Evolutionary conservation across 2,329 filamentous ascomycete species (phyloP).

Genomic region (Penicillium sclerotiorum): DNA sequence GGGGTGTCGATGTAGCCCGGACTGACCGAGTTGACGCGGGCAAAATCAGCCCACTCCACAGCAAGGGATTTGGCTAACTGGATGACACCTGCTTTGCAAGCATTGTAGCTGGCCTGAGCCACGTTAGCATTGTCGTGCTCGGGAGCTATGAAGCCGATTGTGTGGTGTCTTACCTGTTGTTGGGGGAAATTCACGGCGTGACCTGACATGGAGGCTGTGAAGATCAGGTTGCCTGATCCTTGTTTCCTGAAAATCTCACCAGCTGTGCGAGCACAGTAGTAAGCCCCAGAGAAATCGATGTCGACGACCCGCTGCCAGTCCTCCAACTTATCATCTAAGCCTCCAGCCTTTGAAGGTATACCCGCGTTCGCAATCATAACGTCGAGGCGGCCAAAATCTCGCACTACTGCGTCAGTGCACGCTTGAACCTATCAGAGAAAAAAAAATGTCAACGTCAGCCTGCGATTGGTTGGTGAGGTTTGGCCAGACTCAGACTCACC

Average conservation of each 20-base stretch:
- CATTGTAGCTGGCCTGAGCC: slow-evolving; percentile 47
- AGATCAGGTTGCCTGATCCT: slow-evolving; percentile 39
- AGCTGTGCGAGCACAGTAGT: slow-evolving; percentile 70
- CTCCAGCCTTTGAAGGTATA: slow-evolving; percentile 58
- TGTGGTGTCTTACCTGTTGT: slow-evolving; percentile 54
- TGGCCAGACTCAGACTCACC: slow-evolving; percentile 29
- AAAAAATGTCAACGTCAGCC: no score
- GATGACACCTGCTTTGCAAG: slow-evolving; percentile 56
- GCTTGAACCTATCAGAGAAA: slow-evolving; percentile 32
- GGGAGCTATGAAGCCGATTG: not conserved
- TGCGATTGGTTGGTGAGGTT: not conserved
- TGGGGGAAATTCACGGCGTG: slow-evolving; percentile 69
- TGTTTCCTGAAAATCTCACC: slow-evolving; percentile 67
- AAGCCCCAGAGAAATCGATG: slow-evolving; percentile 63
- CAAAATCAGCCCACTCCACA: slow-evolving; percentile 72
- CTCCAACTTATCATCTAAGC: slow-evolving; percentile 16
- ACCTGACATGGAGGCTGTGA: slow-evolving; percentile 70
- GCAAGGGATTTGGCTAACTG: slow-evolving; percentile 57
- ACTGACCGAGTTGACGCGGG: slow-evolving; percentile 52
- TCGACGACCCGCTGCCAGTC: slow-evolving; percentile 21
- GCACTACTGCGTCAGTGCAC: slow-evolving; percentile 32
- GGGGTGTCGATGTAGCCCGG: slow-evolving; percentile 40
- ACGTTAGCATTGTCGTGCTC: not conserved
- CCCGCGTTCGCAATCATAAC: slow-evolving; percentile 75
- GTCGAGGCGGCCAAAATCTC: slow-evolving; percentile 70